Conservation (phyloP, 106 monocot species). For the Acanthochlamys bracteata region DNA sequence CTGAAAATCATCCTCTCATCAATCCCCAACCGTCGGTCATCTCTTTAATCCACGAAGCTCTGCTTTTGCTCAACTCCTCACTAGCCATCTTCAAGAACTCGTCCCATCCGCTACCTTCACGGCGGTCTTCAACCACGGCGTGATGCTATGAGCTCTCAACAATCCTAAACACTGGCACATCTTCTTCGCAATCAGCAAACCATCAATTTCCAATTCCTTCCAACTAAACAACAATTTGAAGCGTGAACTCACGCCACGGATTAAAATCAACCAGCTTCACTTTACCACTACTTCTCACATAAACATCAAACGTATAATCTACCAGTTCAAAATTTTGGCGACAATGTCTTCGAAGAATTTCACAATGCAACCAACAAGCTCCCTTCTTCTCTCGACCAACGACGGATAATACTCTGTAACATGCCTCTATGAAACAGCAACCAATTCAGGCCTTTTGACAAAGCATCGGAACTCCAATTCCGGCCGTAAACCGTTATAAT, state of each 20-base stretch:
- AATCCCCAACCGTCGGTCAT: too few species aligned
- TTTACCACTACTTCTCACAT: conserved; percentile 31
- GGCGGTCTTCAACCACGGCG: conserved; percentile 11
- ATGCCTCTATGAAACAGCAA: conserved; percentile 72
- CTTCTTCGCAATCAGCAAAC: background rate
- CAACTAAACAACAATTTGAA: conserved; percentile 67
- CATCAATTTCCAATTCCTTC: conserved; percentile 65
- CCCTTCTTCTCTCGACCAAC: conserved; percentile 33
- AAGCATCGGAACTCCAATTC: conserved; percentile 94
- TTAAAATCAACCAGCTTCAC: conserved; percentile 90
- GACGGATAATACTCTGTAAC: conserved; percentile 73
- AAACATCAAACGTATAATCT: conserved; percentile 75
- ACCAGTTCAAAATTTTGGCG: conserved; percentile 30
- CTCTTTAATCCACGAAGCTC: background rate
- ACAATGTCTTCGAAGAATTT: conserved; percentile 57
- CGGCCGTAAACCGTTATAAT: conserved; percentile 43
- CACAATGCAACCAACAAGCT: conserved; percentile 28
- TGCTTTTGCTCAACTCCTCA: conserved; percentile 10
- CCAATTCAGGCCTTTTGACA: conserved; percentile 25
- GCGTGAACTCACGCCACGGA: conserved; percentile 79
- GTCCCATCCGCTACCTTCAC: conserved; percentile 16
- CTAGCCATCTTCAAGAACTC: conserved; percentile 9
- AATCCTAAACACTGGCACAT: conserved; percentile 16
- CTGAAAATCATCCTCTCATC: too few species aligned
- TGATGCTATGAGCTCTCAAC: background rate